Evolutionary conservation across 2,329 filamentous ascomycete genomes (phyloP).

Genomic region (Cladorrhinum sp.): DNA sequence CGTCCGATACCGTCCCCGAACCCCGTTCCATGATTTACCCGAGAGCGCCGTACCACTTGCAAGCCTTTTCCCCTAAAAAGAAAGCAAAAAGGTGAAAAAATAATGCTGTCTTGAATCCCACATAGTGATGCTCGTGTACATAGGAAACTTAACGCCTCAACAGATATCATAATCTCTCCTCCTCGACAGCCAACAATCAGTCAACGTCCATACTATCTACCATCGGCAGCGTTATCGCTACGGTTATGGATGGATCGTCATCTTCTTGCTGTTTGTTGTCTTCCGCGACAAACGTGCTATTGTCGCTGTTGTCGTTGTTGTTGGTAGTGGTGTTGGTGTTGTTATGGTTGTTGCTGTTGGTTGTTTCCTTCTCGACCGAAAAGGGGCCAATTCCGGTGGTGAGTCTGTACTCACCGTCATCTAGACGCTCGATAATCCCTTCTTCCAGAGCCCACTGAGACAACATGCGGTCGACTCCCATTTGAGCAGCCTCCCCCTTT

Average conservation of each 20-base stretch:
- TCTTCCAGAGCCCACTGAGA: constrained; percentile 63
- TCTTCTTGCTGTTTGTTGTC: constrained; percentile 23
- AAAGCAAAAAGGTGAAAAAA: too few relatives aligned
- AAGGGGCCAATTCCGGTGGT: constrained; percentile 40
- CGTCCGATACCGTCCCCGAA: too few relatives aligned
- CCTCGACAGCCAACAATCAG: constrained; percentile 9
- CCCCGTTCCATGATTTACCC: too few relatives aligned
- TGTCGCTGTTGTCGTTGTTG: constrained; percentile 24
- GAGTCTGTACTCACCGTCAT: constrained; percentile 57
- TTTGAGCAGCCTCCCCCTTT: constrained; percentile 57
- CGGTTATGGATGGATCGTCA: constrained; percentile 30
- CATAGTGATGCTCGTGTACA: neutral
- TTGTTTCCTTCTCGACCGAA: neutral
- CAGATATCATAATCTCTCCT: neutral
- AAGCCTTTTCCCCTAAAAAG: too few relatives aligned
- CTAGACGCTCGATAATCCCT: constrained; percentile 58
- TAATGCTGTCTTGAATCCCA: too few relatives aligned
- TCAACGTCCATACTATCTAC: constrained; percentile 27
- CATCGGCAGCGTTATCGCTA: constrained; percentile 23
- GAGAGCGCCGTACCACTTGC: too few relatives aligned
- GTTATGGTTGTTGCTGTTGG: constrained; percentile 22
- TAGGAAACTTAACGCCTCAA: neutral
- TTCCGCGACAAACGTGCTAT: constrained; percentile 20
- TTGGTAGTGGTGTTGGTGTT: too few relatives aligned
- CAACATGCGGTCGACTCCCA: constrained; percentile 57